Conservation (phyloP, 2,329 filamentous ascomycete genomes). For the Colletotrichum phormii region DNA sequence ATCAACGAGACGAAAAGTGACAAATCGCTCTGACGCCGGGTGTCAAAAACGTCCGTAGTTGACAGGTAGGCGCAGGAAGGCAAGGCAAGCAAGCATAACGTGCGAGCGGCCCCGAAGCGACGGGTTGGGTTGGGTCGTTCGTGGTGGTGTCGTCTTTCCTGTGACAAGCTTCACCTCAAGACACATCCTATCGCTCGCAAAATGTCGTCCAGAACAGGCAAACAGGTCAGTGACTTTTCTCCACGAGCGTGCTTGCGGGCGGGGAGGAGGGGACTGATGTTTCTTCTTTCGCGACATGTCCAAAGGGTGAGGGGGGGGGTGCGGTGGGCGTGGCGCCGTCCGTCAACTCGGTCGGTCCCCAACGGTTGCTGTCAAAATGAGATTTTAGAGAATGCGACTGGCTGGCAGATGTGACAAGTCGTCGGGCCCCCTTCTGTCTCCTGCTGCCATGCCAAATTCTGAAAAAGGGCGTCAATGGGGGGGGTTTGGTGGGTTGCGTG, state of each 20-base stretch:
- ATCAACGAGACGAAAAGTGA: constrained; percentile 15
- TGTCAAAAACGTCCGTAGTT: constrained; percentile 32
- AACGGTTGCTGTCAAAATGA: constrained; percentile 29
- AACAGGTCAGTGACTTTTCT: constrained; percentile 15
- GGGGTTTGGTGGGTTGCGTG: too few relatives aligned
- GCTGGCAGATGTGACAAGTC: constrained; percentile 35
- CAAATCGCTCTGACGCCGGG: constrained; percentile 17
- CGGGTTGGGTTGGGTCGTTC: constrained; percentile 7
- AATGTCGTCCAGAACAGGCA: constrained; percentile 34
- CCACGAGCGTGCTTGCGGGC: neutral
- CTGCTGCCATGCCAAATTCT: constrained; percentile 21
- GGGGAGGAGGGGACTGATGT: constrained; percentile 26
- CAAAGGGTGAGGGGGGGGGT: constrained; percentile 13
- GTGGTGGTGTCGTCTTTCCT: constrained; percentile 2
- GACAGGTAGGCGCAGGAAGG: constrained; percentile 14
- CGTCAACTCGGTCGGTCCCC: constrained; percentile 8
- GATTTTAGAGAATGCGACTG: constrained; percentile 32
- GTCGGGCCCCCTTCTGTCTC: neutral
- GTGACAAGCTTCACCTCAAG: constrained; percentile 34
- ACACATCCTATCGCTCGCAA: constrained; percentile 17
- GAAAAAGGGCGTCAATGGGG: constrained; percentile 5
- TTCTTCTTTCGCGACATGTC: constrained; percentile 27
- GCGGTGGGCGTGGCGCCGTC: constrained; percentile 29
- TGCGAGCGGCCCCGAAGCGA: neutral
- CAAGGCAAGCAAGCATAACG: neutral